Conservation (phyloP, 768 basidiomycete species). For the Dacryopinax primogenitus region DNA sequence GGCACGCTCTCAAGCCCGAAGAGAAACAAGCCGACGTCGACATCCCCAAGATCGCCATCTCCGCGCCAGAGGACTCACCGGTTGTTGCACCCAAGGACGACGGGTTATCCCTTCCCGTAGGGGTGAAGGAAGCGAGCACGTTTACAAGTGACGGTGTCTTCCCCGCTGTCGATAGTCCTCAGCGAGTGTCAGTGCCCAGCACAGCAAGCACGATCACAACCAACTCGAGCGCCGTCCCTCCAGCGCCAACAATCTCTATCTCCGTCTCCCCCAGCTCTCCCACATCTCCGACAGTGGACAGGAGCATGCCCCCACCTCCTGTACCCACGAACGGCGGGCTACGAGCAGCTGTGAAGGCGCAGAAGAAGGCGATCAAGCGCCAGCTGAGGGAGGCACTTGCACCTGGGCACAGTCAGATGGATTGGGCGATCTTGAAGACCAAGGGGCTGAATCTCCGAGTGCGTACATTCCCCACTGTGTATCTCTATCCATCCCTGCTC, state of each 20-base stretch:
- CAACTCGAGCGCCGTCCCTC: neutral
- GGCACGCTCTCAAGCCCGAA: too few species aligned
- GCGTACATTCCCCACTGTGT: conserved; percentile 12
- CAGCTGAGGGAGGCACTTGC: conserved; percentile 69
- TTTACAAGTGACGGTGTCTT: neutral
- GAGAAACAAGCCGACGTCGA: too few species aligned
- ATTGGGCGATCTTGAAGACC: conserved; percentile 82
- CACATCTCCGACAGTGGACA: neutral
- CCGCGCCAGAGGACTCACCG: too few species aligned
- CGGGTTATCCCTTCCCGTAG: too few species aligned
- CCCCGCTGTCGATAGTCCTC: neutral
- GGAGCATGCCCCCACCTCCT: neutral
- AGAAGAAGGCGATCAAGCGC: conserved; percentile 34
- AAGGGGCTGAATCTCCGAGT: conserved; percentile 73
- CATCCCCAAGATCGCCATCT: neutral
- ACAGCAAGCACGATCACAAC: neutral
- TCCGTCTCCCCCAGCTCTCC: too few species aligned
- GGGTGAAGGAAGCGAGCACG: neutral
- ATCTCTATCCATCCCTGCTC: neutral
- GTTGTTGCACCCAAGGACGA: too few species aligned
- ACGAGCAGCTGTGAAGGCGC: conserved; percentile 26
- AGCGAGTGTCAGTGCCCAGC: neutral
- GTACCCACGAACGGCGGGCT: neutral
- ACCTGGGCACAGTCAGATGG: conserved; percentile 81
- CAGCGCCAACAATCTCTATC: too few species aligned